phyloP scores from a whole-genome alignment of 768 basidiomycete species.

The Xerocomus potaroensis region DNA sequence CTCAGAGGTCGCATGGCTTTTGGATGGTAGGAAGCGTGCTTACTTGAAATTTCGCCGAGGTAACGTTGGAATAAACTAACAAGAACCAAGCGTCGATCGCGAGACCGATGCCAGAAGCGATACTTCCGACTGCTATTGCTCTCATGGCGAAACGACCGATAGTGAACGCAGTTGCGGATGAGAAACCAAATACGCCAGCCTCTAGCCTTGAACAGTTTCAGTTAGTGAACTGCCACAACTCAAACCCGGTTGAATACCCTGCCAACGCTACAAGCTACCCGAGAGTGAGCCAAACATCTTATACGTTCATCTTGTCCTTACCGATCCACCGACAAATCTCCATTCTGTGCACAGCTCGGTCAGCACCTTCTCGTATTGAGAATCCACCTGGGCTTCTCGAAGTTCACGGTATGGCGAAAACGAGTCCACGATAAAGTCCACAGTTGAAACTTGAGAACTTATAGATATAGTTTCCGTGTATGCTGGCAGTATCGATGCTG shows the following conservation, averaged over 20 bases:
- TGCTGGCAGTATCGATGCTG: slow-evolving; percentile 36
- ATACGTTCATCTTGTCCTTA: slow-evolving; percentile 32
- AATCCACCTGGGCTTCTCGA: slow-evolving; percentile 34
- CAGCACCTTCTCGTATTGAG: slow-evolving; percentile 50
- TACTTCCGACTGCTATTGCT: slow-evolving; percentile 54
- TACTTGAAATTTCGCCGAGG: slow-evolving; percentile 51
- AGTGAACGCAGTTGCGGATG: slow-evolving; percentile 46
- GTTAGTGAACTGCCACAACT: slow-evolving; percentile 2
- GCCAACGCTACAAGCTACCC: slow-evolving; percentile 55
- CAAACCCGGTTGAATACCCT: slow-evolving; percentile 37
- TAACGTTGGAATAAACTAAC: slow-evolving; percentile 54
- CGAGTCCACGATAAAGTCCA: slow-evolving; percentile 40
- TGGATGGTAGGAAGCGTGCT: slow-evolving; percentile 6
- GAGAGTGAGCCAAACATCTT: background rate
- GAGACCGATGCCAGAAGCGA: slow-evolving; percentile 63
- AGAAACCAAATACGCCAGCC: slow-evolving; percentile 63
- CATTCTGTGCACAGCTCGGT: slow-evolving; percentile 53
- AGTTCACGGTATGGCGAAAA: slow-evolving; percentile 59
- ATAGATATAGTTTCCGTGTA: slow-evolving; percentile 41
- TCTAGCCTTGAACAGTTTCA: slow-evolving; percentile 28
- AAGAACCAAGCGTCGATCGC: slow-evolving; percentile 63
- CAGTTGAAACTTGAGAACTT: slow-evolving; percentile 22
- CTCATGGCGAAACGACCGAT: slow-evolving; percentile 44
- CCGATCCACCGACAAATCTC: slow-evolving; percentile 60
- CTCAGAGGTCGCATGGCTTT: background rate